phyloP scores from a whole-genome alignment of 306 rosid species.

The Erythrophleum fordii region DNA sequence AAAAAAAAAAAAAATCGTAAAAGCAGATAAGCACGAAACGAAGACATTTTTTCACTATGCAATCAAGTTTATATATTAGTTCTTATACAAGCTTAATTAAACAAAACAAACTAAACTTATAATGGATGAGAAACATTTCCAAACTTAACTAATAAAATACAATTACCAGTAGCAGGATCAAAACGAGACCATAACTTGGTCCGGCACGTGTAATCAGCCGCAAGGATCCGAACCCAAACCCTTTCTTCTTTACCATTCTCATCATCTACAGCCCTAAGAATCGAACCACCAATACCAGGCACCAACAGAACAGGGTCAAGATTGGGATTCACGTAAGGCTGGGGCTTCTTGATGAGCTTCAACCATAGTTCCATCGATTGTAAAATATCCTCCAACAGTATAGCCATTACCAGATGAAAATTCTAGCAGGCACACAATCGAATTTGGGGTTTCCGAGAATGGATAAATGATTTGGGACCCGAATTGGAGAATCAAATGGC shows the following conservation, averaged over 20 bases:
- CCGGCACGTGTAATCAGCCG: constrained; percentile 71
- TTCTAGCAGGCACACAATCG: constrained; percentile 18
- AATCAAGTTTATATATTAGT: neutral
- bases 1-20: neutral
- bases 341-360: constrained; percentile 62
- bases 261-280: constrained; percentile 63
- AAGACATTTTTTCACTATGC: neutral
- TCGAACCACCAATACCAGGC: constrained; percentile 92
- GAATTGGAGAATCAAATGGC: neutral
- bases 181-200: constrained; percentile 95
- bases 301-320: constrained; percentile 91
- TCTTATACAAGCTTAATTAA: neutral
- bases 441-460: neutral
- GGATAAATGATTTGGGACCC: neutral
- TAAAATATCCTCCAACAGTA: constrained; percentile 67
- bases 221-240: constrained; percentile 85
- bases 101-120: neutral
- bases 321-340: constrained; percentile 65
- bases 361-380: constrained; percentile 83
- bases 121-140: neutral
- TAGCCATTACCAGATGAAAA: constrained; percentile 54
- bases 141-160: neutral
- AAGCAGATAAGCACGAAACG: neutral
- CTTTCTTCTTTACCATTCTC: constrained; percentile 67
- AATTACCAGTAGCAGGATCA: constrained; percentile 77